Evolutionary conservation across 177 flowering plant species (phyloP), one percentile per base, ranked within the genome.

Genomic region (Tripterygium wilfordii): DNA sequence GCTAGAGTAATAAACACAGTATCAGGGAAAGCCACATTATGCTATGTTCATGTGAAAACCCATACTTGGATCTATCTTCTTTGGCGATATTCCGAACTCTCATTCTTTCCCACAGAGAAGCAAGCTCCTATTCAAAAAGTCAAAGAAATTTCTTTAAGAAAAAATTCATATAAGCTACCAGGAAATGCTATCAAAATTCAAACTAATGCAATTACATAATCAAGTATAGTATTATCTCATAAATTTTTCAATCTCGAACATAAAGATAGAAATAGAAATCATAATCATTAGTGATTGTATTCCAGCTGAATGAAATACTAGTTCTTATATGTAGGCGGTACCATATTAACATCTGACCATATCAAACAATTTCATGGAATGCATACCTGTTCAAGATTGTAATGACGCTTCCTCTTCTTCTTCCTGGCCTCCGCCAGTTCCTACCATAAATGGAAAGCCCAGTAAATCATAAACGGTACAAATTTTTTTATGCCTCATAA

Each of bases 71-170:
- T 67, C 96, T 71, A 14, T 84, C 90, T 66, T 84, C 92, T 68
- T 92, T 85, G 29, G 77, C 46, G 65, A 82, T 80, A 55, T 89
- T 71, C 6, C 76, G 88, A 7, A 69, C 65, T 58, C 99, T 75
- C 95, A 92, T 89, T 64, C 83, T 85, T 50, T 92, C 99, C 99
- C 97, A 92, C 20, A 86, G 57, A 45, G 45, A 51, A 48, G 96
- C 85, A 57, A 92, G 96, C 61, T 88, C 96, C 98, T 92, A 42
- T 55, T 26, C 9, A 14, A 45, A 13, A 26, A n/a, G n/a, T n/a
- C n/a, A n/a, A n/a, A n/a, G n/a, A n/a, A n/a, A n/a, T n/a, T n/a
- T n/a, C n/a, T n/a, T n/a, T n/a, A n/a, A n/a, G n/a, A n/a, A n/a
- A n/a, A n/a, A n/a, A n/a, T n/a, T n/a, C n/a, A n/a, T n/a, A n/a